A percentile compares a stretch with the other conserved stretches of the same genome.
Conservation (phyloP, 1,284 basidiomycete genomes). For the Coriolopsis trogii region DNA sequence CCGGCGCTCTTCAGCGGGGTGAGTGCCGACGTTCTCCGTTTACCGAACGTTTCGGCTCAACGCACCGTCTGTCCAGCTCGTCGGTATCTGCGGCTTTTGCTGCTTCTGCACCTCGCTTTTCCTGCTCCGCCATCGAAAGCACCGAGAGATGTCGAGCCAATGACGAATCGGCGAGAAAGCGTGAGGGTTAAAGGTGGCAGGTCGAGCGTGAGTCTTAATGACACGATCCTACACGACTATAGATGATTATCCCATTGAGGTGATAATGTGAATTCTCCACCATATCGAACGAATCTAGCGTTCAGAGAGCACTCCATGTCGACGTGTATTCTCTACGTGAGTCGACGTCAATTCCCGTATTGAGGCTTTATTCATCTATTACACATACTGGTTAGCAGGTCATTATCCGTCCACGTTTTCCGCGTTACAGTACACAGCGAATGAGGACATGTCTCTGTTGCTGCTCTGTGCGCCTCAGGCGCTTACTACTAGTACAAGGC, state of each 20-base stretch:
- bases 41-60: neutral
- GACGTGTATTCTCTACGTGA: too few relatives aligned
- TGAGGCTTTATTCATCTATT: too few relatives aligned
- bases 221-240: neutral
- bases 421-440: too few relatives aligned
- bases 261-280: neutral
- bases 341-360: too few relatives aligned
- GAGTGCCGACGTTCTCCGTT: neutral
- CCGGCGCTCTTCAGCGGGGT: conserved; percentile 25
- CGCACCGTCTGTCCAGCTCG: neutral
- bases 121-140: conserved; percentile 6
- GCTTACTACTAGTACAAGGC: too few relatives aligned
- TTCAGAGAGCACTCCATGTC: too few relatives aligned
- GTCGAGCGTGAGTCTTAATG: too few relatives aligned
- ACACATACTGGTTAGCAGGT: too few relatives aligned
- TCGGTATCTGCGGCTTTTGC: conserved; percentile 7
- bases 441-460: too few relatives aligned
- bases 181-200: neutral
- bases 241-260: neutral
- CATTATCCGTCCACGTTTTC: too few relatives aligned
- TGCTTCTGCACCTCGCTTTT: conserved; percentile 7
- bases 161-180: neutral
- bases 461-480: too few relatives aligned
- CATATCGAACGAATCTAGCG: too few relatives aligned
- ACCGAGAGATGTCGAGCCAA: neutral